These are phyloP conservation scores for Fusarium robinianum DNA, from an alignment of 2,329 filamentous ascomycete species.

Conservation along the genomic window DNA sequence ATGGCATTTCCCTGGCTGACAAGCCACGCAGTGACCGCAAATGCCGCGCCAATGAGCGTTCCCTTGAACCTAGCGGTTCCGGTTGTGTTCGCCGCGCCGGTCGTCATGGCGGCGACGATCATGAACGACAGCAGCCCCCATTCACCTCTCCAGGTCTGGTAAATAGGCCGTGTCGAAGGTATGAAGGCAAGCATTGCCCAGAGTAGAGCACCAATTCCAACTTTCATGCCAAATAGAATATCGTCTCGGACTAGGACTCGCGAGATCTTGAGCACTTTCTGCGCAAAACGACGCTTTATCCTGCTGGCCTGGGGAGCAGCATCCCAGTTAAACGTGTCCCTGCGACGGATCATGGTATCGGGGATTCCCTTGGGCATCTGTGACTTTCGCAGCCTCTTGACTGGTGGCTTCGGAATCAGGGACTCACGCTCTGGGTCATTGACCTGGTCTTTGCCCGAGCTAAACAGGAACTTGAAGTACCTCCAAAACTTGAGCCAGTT, in stretches of 20 bases:
- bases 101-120: conserved; percentile 97
- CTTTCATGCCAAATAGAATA: conserved; percentile 83
- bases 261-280: conserved; percentile 50
- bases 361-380: conserved; percentile 62
- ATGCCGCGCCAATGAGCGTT: conserved; percentile 78
- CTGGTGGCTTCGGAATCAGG: conserved; percentile 45
- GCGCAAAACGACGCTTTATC: conserved; percentile 51
- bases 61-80: conserved; percentile 84
- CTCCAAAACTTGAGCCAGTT: conserved; percentile 85
- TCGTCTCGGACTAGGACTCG: conserved; percentile 59
- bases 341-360: conserved; percentile 54
- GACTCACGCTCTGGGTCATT: conserved; percentile 51
- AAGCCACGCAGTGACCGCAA: conserved; percentile 79
- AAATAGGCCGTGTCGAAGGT: conserved; percentile 74
- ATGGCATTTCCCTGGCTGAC: conserved; percentile 74
- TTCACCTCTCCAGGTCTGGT: conserved; percentile 89
- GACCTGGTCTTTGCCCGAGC: conserved; percentile 12
- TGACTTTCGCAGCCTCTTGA: conserved; percentile 56
- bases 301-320: conserved; percentile 54
- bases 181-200: conserved; percentile 92
- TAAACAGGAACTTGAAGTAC: conserved; percentile 13
- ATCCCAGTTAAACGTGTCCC: conserved; percentile 61
- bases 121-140: conserved; percentile 98
- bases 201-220: conserved; percentile 84
- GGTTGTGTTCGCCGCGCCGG: conserved; percentile 93